Base-by-base conservation (phyloP, 1,284 basidiomycete species). In the Cutaneotrichosporon arboriforme region DNA sequence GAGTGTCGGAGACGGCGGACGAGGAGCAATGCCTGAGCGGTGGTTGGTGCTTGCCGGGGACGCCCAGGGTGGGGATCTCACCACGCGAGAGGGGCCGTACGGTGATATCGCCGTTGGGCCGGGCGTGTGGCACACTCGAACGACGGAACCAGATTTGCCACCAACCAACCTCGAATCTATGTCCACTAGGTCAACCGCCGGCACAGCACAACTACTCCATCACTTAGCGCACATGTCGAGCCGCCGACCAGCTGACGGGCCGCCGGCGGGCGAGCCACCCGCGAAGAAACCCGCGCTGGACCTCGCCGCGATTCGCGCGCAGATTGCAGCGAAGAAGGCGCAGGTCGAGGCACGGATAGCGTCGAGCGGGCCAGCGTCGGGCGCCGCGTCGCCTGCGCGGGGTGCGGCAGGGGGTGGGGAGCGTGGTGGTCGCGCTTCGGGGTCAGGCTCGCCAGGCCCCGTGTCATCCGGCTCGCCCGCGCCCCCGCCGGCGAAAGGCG, bases 241-340 rank as follows among this genome's bases (percentile, higher is more conserved):
- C n/a, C 43, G 43, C 18, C 26, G 33, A 33, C 26, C 51, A 26
- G 59, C 59, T 15, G 45, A 57, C 26, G 59, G 43, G 23, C 51
- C 31, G 35, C 58, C 58, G 21, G 59, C 45, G 18, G 59, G 59
- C 38, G 49, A 57, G 51, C 59, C 59, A 4, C 49, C 55, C 15
- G 59, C 59, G 31, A 60, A 60, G 46, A 60, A 60, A 46, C 50
- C 52, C 33, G 52, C 52, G 21, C 37, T 57, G 13, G 55, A 60
- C 50, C 47, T 60, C 21, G 48, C 39, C 40, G 59, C 72, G 42
- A 74, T 76, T 48, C 64, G 70, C 52, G 89, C 89, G 10, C 88
- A 90, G 74, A 84, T 93, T 52, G 81, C 86, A 18, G 88, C 89
- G 12, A 88, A 88, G 70, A 81, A 89, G 51, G 88, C 88, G 12